Conservation (phyloP, 2,329 filamentous ascomycete species). For the Aspergillus sp. region DNA sequence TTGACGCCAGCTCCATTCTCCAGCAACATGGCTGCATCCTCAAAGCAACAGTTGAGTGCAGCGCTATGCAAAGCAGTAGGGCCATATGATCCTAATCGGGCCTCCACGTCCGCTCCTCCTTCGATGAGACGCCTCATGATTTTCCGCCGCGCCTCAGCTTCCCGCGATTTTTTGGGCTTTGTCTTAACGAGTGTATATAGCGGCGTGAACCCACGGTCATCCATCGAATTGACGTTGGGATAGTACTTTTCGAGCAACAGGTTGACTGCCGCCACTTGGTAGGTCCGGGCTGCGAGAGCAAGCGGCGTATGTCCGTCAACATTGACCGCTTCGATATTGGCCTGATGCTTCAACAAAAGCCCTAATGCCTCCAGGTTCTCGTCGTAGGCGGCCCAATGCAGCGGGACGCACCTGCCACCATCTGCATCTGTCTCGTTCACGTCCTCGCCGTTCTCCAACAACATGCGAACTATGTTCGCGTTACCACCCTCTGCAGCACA, state of each 20-base stretch:
- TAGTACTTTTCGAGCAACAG: background rate
- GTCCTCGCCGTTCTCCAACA: background rate
- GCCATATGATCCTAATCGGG: background rate
- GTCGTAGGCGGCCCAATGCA: background rate
- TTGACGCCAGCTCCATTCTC: background rate
- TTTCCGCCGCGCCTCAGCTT: background rate
- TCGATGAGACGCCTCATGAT: background rate
- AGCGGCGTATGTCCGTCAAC: background rate
- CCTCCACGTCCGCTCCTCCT: background rate
- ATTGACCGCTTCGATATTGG: background rate
- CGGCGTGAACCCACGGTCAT: background rate
- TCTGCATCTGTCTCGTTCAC: background rate
- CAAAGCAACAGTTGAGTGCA: background rate
- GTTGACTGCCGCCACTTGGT: background rate
- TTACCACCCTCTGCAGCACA: background rate
- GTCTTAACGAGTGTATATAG: background rate
- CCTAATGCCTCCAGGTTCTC: background rate
- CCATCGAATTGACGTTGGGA: background rate
- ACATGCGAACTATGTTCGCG: background rate
- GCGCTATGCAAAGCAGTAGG: background rate
- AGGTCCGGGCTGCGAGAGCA: background rate
- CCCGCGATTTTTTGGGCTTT: background rate
- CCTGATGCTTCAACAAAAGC: background rate
- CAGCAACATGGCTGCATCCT: background rate
- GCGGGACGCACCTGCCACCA: background rate